Evolutionary conservation across 1,139 yeast species (phyloP).

Genomic region (Keqinozyma sinolaborantium): DNA sequence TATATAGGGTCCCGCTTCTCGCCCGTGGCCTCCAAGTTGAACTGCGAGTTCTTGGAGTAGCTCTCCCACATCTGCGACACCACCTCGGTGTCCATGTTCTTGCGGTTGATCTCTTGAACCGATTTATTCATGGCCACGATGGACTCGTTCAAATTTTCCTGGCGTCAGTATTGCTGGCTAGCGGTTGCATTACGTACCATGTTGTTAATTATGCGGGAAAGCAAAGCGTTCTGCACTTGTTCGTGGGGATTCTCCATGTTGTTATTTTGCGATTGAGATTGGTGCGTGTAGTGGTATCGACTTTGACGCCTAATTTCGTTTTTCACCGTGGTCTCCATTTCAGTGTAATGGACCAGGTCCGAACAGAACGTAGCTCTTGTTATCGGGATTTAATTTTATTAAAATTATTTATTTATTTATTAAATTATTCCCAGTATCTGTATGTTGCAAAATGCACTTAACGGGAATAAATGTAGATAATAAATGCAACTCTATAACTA

Average conservation of each 20-base stretch:
- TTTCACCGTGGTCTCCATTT: too few species aligned
- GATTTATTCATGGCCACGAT: constrained; percentile 60
- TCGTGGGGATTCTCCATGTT: constrained; percentile 88
- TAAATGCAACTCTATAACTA: too few species aligned
- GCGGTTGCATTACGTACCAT: constrained; percentile 45
- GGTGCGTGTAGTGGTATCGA: too few species aligned
- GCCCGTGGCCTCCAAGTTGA: constrained; percentile 70
- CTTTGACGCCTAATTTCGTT: too few species aligned
- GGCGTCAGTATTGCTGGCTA: constrained; percentile 6
- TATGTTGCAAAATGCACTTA: too few species aligned
- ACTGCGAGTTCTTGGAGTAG: constrained; percentile 67
- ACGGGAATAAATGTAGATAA: too few species aligned
- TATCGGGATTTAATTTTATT: too few species aligned
- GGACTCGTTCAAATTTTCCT: constrained; percentile 72
- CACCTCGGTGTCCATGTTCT: constrained; percentile 68
- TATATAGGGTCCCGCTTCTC: constrained; percentile 55
- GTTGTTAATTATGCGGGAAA: constrained; percentile 73
- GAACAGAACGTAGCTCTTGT: too few species aligned
- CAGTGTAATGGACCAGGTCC: too few species aligned
- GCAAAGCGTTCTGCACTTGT: constrained; percentile 74
- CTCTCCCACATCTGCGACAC: constrained; percentile 82
- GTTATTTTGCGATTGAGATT: too few species aligned
- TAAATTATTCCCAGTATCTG: too few species aligned
- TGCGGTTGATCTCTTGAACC: constrained; percentile 59
- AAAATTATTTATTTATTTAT: too few species aligned